Percentiles rank a stretch among this genome's conserved stretches.
Conservation (phyloP, 805 yeast genomes). For the Teunomyces atbi region DNA sequence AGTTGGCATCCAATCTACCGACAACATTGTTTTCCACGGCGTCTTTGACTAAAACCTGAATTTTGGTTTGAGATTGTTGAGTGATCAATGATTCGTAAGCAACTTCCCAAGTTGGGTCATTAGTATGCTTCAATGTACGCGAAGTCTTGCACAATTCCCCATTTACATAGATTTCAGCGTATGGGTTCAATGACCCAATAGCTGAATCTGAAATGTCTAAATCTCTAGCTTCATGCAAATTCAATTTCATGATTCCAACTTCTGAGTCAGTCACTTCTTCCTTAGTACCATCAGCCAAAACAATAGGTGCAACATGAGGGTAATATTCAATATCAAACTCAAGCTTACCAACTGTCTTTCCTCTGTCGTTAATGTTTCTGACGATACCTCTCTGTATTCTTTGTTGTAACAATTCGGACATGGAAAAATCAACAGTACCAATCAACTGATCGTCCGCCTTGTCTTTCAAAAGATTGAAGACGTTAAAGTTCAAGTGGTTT, state of each 20-base stretch:
- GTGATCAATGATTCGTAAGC: slow-evolving; percentile 59
- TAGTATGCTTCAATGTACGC: slow-evolving; percentile 62
- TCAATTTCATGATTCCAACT: slow-evolving; percentile 68
- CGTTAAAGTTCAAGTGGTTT: slow-evolving; percentile 49
- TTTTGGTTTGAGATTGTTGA: slow-evolving; percentile 54
- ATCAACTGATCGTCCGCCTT: slow-evolving; percentile 53
- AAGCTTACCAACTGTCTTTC: slow-evolving; percentile 56
- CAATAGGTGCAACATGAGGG: slow-evolving; percentile 45
- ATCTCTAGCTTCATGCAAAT: slow-evolving; percentile 57
- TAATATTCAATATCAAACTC: slow-evolving; percentile 56
- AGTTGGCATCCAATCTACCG: slow-evolving; percentile 50
- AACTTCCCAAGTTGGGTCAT: slow-evolving; percentile 74
- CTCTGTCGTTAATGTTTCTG: slow-evolving; percentile 46
- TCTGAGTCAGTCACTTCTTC: slow-evolving; percentile 58
- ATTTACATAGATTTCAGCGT: slow-evolving; percentile 64
- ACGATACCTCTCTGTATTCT: slow-evolving; percentile 43
- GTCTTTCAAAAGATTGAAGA: slow-evolving; percentile 53
- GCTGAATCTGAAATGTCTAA: slow-evolving; percentile 54
- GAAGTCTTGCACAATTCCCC: slow-evolving; percentile 53
- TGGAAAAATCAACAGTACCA: slow-evolving; percentile 50
- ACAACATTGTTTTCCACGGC: slow-evolving; percentile 53
- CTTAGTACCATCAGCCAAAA: slow-evolving; percentile 49
- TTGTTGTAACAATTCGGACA: slow-evolving; percentile 60
- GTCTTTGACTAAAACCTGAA: slow-evolving; percentile 62
- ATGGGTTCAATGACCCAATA: slow-evolving; percentile 57